Conservation (phyloP, 1,284 basidiomycete species). For the Flammula alnicola region DNA sequence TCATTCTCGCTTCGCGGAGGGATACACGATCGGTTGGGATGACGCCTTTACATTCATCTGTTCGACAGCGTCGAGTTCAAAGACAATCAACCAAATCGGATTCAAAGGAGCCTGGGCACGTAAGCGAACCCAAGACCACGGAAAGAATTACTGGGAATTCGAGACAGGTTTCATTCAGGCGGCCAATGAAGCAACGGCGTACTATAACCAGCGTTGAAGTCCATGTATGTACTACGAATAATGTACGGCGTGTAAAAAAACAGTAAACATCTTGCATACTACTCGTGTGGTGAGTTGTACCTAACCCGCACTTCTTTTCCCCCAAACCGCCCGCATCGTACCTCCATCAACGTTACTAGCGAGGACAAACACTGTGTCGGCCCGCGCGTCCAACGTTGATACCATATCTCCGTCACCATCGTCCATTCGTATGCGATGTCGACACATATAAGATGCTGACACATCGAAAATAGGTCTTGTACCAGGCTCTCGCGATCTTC, state of each 20-base stretch:
- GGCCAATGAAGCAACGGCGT: constrained; percentile 22
- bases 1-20: constrained; percentile 69
- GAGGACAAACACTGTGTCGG: no score
- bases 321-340: no score
- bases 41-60: constrained; percentile 55
- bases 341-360: no score
- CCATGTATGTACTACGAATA: no score
- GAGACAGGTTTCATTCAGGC: constrained; percentile 38
- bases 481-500: constrained; percentile 4
- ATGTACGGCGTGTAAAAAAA: no score
- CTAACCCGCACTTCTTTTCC: no score
- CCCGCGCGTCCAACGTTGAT: constrained; percentile 9
- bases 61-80: constrained; percentile 14
- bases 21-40: constrained; percentile 73
- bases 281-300: no score
- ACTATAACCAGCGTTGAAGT: no score
- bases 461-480: constrained; percentile 10
- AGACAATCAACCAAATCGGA: constrained; percentile 30
- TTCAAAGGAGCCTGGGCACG: constrained; percentile 34
- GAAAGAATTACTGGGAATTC: constrained; percentile 37
- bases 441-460: constrained; percentile 4
- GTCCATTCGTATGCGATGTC: constrained; percentile 16
- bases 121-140: constrained; percentile 22
- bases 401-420: constrained; percentile 5
- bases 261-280: no score